These are phyloP conservation scores for Cystobasidium sp. DNA, from an alignment of 1,284 basidiomycete genomes.

Conservation along the genomic window DNA sequence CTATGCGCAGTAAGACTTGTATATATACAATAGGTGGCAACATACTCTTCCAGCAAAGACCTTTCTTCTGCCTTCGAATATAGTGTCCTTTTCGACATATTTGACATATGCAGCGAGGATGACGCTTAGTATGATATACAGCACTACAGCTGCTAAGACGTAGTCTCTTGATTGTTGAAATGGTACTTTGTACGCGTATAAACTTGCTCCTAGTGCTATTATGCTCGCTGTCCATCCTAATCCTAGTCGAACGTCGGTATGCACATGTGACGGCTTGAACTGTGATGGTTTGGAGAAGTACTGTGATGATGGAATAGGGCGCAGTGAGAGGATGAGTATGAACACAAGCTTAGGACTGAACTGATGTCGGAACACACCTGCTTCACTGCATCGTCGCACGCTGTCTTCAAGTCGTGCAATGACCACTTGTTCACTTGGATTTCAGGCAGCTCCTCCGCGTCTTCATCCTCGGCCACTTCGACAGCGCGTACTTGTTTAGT, in stretches of 20 bases:
- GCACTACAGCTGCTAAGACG: slow-evolving; percentile 74
- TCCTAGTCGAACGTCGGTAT: slow-evolving; percentile 80
- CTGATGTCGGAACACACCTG: slow-evolving; percentile 65
- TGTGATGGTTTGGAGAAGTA: slow-evolving; percentile 75
- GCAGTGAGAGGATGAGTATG: neutral
- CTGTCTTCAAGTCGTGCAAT: slow-evolving; percentile 79
- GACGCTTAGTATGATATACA: slow-evolving; percentile 70
- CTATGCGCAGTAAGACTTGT: slow-evolving; percentile 16
- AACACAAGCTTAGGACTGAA: neutral
- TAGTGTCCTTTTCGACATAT: slow-evolving; percentile 75
- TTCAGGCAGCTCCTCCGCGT: slow-evolving; percentile 24
- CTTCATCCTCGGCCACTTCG: neutral
- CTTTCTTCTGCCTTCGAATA: slow-evolving; percentile 81
- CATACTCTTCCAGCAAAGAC: slow-evolving; percentile 75
- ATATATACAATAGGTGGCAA: neutral
- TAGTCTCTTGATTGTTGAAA: slow-evolving; percentile 82
- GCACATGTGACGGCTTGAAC: slow-evolving; percentile 81
- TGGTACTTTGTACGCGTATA: slow-evolving; percentile 81
- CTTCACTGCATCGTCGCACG: slow-evolving; percentile 86
- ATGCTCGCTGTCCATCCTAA: slow-evolving; percentile 83
- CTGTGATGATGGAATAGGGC: slow-evolving; percentile 60
- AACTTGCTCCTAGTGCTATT: slow-evolving; percentile 74
- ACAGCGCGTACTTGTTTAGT: neutral
- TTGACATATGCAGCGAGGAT: slow-evolving; percentile 76
- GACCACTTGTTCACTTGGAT: slow-evolving; percentile 84